Evolutionary conservation across 2,329 filamentous ascomycete species (phyloP).

Genomic region (Penicillium sp.): DNA sequence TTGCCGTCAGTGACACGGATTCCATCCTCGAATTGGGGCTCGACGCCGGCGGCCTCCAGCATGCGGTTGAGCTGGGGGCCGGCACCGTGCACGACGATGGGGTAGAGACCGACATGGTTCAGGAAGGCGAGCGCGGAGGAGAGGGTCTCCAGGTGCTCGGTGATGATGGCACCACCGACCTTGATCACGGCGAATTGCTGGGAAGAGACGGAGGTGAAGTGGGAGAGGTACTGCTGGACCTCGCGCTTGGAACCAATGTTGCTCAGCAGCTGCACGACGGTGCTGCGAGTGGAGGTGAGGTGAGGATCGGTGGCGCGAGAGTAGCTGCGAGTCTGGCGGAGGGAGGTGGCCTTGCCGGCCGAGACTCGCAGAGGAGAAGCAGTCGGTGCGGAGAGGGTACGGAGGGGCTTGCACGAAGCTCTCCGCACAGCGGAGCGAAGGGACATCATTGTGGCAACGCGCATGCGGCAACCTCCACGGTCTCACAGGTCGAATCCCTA

Average conservation of each 20-base stretch:
- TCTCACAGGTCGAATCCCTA: constrained; percentile 19
- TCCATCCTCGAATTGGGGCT: constrained; percentile 94
- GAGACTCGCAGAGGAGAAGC: constrained; percentile 32
- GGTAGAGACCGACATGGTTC: constrained; percentile 91
- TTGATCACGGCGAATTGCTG: constrained; percentile 99
- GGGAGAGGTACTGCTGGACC: constrained; percentile 94
- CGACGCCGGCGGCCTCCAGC: constrained; percentile 85
- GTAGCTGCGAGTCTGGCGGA: constrained; percentile 43
- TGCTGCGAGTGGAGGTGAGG: constrained; percentile 67
- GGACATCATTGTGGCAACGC: constrained; percentile 46
- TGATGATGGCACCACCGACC: constrained; percentile 93
- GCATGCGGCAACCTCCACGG: constrained; percentile 45
- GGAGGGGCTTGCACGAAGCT: constrained; percentile 45
- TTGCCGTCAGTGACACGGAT: constrained; percentile 95
- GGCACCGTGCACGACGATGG: constrained; percentile 92
- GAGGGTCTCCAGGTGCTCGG: constrained; percentile 88
- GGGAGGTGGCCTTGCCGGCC: constrained; percentile 30
- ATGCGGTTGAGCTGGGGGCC: constrained; percentile 94
- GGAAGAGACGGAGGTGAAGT: constrained; percentile 94
- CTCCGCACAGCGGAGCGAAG: constrained; percentile 48
- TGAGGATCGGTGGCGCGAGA: constrained; percentile 52
- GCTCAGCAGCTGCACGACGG: constrained; percentile 86
- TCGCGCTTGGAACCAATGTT: constrained; percentile 96
- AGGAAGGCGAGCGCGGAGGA: constrained; percentile 88
- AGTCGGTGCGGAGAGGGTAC: constrained; percentile 43